A percentile compares a stretch with the other conserved stretches of the same genome.
Evolutionary conservation across 73 alveolate genomes (phyloP).

Genomic region (Symbiodinium pilosum): DNA sequence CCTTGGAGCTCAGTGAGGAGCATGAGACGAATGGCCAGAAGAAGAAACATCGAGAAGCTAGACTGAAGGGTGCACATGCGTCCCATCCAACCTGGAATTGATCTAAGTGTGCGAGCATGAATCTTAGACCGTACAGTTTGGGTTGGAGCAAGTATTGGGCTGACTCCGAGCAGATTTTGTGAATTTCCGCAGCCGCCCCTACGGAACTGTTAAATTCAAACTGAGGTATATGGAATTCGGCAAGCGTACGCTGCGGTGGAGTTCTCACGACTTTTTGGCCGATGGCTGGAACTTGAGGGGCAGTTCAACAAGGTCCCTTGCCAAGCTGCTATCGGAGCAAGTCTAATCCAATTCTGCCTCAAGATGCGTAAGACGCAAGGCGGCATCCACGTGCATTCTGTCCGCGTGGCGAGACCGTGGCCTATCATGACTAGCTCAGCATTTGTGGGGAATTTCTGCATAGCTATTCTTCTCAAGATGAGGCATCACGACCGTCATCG

Average conservation of each 20-base stretch:
- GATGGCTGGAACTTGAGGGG: constrained; percentile 35
- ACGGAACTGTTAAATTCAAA: too few species aligned
- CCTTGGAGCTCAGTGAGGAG: not conserved
- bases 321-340: too few species aligned
- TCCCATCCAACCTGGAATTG: too few species aligned
- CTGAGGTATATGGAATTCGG: constrained; percentile 69
- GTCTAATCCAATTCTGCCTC: not conserved
- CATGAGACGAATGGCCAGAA: constrained; percentile 29
- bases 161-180: too few species aligned
- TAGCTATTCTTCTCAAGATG: not conserved
- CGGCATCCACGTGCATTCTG: not conserved
- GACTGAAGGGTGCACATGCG: too few species aligned
- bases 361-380: not conserved
- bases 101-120: too few species aligned
- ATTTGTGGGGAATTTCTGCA: too few species aligned
- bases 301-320: constrained; percentile 56
- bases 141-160: too few species aligned
- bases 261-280: constrained; percentile 20
- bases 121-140: too few species aligned
- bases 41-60: constrained; percentile 39
- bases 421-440: too few species aligned
- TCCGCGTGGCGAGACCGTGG: constrained; percentile 10
- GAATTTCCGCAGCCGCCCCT: too few species aligned
- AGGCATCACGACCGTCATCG: constrained; percentile 69
- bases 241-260: constrained; percentile 59